Evolutionary conservation across 441 rosid genomes (phyloP).

Genomic region (Populus hybrid): DNA sequence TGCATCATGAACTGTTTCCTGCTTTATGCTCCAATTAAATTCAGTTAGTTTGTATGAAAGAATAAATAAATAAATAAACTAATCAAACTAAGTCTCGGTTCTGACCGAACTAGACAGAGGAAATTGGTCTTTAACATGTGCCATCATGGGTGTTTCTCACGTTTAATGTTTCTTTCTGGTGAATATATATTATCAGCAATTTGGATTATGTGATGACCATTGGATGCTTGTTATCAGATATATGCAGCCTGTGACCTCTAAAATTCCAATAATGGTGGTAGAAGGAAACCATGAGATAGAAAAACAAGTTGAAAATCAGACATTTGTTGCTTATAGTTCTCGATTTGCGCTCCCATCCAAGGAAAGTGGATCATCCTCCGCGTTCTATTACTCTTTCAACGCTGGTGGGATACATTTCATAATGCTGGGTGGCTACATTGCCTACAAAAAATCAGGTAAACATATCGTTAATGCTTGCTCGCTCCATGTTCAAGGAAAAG

Average conservation of each 20-base stretch:
- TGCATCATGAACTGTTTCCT: too few relatives aligned
- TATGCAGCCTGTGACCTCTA: conserved; percentile 63
- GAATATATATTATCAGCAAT: conserved; percentile 2
- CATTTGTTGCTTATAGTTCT: conserved; percentile 69
- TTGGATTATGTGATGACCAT: background rate
- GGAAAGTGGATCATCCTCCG: conserved; percentile 62
- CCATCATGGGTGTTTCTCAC: background rate
- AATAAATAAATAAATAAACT: background rate
- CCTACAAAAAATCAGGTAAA: conserved; percentile 56
- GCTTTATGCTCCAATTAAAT: background rate
- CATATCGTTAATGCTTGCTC: background rate
- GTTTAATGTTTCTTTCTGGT: background rate
- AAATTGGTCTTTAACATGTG: background rate
- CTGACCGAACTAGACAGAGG: background rate
- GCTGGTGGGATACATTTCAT: conserved; percentile 92
- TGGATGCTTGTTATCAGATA: conserved; percentile 36
- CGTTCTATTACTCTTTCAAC: conserved; percentile 76
- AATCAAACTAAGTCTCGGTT: background rate
- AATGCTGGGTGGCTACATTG: conserved; percentile 62
- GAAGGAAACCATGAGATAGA: conserved; percentile 74
- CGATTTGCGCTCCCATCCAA: conserved; percentile 71
- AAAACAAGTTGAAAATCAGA: conserved; percentile 46
- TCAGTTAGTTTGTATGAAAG: background rate
- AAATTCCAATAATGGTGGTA: conserved; percentile 62
- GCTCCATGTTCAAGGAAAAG: background rate